Evolutionary conservation across 768 basidiomycete species (phyloP).

Genomic region (Serpula lacrymans): DNA sequence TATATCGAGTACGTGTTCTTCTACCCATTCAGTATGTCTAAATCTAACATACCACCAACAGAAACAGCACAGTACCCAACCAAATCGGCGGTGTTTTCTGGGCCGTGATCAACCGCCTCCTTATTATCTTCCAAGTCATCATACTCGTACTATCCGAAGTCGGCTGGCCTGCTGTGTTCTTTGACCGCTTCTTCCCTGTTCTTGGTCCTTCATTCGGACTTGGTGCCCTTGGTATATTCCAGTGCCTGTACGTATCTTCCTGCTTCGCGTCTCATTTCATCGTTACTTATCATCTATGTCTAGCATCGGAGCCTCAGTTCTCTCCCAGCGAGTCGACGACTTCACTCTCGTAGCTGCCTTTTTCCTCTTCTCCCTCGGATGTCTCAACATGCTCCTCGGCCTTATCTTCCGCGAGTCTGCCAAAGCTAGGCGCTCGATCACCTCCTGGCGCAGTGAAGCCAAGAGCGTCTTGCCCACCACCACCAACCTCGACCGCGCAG

Average conservation of each 20-base stretch:
- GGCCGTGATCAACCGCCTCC: slow-evolving; percentile 82
- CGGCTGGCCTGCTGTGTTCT: slow-evolving; percentile 76
- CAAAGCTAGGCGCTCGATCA: slow-evolving; percentile 60
- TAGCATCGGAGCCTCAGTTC: slow-evolving; percentile 67
- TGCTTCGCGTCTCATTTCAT: background rate
- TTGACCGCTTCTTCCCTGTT: slow-evolving; percentile 82
- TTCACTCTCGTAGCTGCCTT: slow-evolving; percentile 91
- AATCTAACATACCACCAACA: slow-evolving; percentile 18
- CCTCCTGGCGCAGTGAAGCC: slow-evolving; percentile 55
- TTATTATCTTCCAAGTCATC: slow-evolving; percentile 83
- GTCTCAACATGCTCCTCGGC: slow-evolving; percentile 78
- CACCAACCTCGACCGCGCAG: slow-evolving; percentile 19
- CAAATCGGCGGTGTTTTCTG: slow-evolving; percentile 90
- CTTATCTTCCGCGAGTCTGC: slow-evolving; percentile 66
- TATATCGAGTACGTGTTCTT: slow-evolving; percentile 65
- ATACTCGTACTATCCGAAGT: slow-evolving; percentile 81
- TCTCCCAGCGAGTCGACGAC: slow-evolving; percentile 77
- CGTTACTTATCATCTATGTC: slow-evolving; percentile 8
- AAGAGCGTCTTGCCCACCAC: slow-evolving; percentile 49
- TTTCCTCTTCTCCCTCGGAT: slow-evolving; percentile 90
- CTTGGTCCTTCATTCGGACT: slow-evolving; percentile 82
- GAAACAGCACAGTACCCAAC: slow-evolving; percentile 79
- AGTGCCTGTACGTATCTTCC: slow-evolving; percentile 62
- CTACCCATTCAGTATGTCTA: slow-evolving; percentile 2
- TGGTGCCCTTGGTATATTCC: slow-evolving; percentile 83